Percentiles rank a stretch among this genome's conserved stretches.
These are phyloP conservation scores for Apiospora phragmitis DNA, from an alignment of 2,329 filamentous ascomycete genomes.

Conservation along the genomic window DNA sequence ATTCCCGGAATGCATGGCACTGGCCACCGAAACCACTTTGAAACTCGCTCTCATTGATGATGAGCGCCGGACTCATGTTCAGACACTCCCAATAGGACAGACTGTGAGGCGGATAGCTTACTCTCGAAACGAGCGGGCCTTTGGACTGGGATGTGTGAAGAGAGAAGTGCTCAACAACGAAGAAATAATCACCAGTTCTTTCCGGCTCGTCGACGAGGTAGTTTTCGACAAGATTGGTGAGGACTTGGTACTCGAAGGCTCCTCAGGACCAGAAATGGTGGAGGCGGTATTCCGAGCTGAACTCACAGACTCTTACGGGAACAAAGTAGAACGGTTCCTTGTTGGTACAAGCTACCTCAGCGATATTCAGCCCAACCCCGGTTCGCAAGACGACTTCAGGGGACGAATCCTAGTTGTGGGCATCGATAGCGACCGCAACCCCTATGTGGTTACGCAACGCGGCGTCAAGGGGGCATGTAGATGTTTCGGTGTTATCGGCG, in stretches of 20 bases:
- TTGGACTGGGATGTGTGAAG: constrained; percentile 83
- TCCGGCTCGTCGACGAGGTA: constrained; percentile 89
- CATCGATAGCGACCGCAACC: constrained; percentile 70
- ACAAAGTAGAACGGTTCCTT: constrained; percentile 75
- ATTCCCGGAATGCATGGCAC: constrained; percentile 77
- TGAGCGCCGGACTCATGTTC: constrained; percentile 85
- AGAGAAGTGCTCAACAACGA: constrained; percentile 69
- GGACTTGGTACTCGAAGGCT: constrained; percentile 60
- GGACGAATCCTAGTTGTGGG: constrained; percentile 86
- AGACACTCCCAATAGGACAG: constrained; percentile 74
- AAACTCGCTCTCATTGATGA: constrained; percentile 81
- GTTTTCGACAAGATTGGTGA: constrained; percentile 76
- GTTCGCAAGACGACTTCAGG: constrained; percentile 49
- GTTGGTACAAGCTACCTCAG: constrained; percentile 81
- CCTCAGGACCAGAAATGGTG: constrained; percentile 65
- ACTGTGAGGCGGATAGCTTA: constrained; percentile 88
- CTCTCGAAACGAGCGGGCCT: constrained; percentile 74
- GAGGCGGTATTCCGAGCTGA: constrained; percentile 81
- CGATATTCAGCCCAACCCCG: constrained; percentile 51
- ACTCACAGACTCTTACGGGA: constrained; percentile 59
- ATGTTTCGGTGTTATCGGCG: constrained; percentile 71
- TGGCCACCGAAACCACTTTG: constrained; percentile 76
- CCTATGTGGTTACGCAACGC: constrained; percentile 71
- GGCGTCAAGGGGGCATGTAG: constrained; percentile 79
- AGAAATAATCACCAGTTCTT: constrained; percentile 77